Conservation (phyloP, 2,329 filamentous ascomycete species). For the Cladophialophora chaetospira region DNA sequence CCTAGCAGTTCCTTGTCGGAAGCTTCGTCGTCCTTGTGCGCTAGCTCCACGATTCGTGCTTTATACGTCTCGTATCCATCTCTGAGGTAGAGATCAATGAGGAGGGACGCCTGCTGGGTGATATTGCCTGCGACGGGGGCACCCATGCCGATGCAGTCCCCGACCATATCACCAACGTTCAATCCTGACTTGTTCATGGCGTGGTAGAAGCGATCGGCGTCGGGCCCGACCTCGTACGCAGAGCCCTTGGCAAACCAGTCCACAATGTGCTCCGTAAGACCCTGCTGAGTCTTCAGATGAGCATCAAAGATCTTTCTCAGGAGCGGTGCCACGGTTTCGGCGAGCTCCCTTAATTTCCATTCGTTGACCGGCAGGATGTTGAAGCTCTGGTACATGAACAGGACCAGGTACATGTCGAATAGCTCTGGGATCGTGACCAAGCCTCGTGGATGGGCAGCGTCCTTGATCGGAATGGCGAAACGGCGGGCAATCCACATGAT, state of each 20-base stretch:
- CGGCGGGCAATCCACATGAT: constrained; percentile 64
- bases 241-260: constrained; percentile 53
- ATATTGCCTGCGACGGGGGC: constrained; percentile 55
- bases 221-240: constrained; percentile 52
- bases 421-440: constrained; percentile 50
- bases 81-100: constrained; percentile 57
- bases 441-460: constrained; percentile 60
- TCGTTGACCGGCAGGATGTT: constrained; percentile 54
- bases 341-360: constrained; percentile 52
- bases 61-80: constrained; percentile 55
- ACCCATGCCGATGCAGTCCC: constrained; percentile 53
- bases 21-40: constrained; percentile 46
- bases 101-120: constrained; percentile 56
- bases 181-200: constrained; percentile 50
- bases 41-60: constrained; percentile 53
- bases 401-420: constrained; percentile 48
- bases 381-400: constrained; percentile 57
- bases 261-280: constrained; percentile 44
- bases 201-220: constrained; percentile 56
- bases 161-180: constrained; percentile 52
- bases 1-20: constrained; percentile 53
- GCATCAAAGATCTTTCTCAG: constrained; percentile 47
- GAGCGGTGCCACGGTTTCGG: constrained; percentile 43
- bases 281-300: constrained; percentile 52
- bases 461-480: constrained; percentile 70